phyloP scores from a whole-genome alignment of 2,329 filamentous ascomycete species.

The Fusarium sororula region DNA sequence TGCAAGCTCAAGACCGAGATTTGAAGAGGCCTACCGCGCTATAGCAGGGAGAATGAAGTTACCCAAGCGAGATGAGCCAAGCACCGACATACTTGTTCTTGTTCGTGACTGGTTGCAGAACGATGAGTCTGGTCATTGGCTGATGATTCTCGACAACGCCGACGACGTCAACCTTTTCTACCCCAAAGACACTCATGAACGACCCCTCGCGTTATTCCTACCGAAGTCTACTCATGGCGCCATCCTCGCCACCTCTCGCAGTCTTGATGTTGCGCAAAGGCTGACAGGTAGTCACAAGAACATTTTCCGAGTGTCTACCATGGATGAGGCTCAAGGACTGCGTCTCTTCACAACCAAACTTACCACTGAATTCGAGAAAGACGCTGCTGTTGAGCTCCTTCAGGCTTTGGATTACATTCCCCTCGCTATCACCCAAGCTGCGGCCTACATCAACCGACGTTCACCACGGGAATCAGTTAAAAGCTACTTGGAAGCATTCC shows the following conservation, averaged over 20 bases:
- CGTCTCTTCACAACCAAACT: constrained; percentile 32
- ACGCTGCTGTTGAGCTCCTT: constrained; percentile 19
- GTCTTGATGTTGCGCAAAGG: constrained; percentile 9
- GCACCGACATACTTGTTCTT: constrained; percentile 45
- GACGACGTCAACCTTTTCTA: constrained; percentile 24
- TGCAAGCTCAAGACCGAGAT: constrained; percentile 46
- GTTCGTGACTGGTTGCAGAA: constrained; percentile 43
- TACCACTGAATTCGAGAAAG: neutral
- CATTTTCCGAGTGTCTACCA: constrained; percentile 16
- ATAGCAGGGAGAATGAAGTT: constrained; percentile 47
- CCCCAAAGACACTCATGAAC: neutral
- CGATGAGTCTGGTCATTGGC: constrained; percentile 34
- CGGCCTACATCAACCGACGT: constrained; percentile 41
- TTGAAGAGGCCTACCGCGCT: constrained; percentile 48
- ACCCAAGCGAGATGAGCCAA: constrained; percentile 42
- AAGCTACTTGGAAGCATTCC: constrained; percentile 46
- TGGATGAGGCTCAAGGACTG: constrained; percentile 15
- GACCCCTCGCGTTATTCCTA: constrained; percentile 12
- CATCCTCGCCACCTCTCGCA: constrained; percentile 35
- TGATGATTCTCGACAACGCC: constrained; percentile 37
- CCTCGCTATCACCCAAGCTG: constrained; percentile 45
- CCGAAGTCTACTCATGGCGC: constrained; percentile 16
- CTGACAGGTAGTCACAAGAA: constrained; percentile 10
- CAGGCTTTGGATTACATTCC: constrained; percentile 41
- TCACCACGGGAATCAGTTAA: constrained; percentile 34